A percentile compares a stretch with the other conserved stretches of the same genome.
These are phyloP conservation scores for Cutaneotrichosporon dermatis DNA, from an alignment of 1,284 basidiomycete genomes.

Conservation along the genomic window DNA sequence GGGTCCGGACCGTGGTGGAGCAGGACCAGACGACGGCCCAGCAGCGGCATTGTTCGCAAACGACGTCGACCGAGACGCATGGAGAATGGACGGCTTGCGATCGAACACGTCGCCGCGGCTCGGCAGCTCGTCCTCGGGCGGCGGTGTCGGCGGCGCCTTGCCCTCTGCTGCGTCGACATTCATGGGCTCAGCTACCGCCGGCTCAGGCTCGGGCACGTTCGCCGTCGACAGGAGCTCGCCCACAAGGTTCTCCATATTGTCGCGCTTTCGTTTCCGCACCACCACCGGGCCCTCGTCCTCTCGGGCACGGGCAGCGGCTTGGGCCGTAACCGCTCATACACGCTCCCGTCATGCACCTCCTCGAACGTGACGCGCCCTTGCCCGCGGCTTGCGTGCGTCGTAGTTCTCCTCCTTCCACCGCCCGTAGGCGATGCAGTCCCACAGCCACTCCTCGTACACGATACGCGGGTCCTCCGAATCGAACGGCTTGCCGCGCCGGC, in stretches of 20 bases:
- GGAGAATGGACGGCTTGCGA: conserved; percentile 33
- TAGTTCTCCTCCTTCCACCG: conserved; percentile 44
- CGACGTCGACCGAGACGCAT: conserved; percentile 30
- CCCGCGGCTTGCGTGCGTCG: conserved; percentile 38
- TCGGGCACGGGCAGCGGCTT: conserved; percentile 17
- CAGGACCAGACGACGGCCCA: too few relatives aligned
- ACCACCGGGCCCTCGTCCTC: conserved; percentile 30
- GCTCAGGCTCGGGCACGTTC: not conserved
- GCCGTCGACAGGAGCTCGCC: conserved; percentile 36
- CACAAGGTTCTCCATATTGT: conserved; percentile 29
- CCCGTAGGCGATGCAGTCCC: conserved; percentile 47
- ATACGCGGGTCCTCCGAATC: conserved; percentile 36
- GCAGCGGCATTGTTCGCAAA: conserved; percentile 12
- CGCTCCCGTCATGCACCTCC: conserved; percentile 30
- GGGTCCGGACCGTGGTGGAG: conserved; percentile 5
- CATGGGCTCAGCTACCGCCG: not conserved
- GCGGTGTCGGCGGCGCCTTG: not conserved
- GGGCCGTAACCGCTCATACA: conserved; percentile 12
- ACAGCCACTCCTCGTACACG: conserved; percentile 49
- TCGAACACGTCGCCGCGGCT: conserved; percentile 9
- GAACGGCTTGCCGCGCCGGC: conserved; percentile 29
- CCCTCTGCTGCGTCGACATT: conserved; percentile 15
- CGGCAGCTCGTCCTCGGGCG: not conserved
- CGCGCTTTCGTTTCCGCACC: conserved; percentile 32
- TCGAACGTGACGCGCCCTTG: conserved; percentile 24